These are phyloP conservation scores for Arthroderma sp. DNA, from an alignment of 2,329 filamentous ascomycete species.

Conservation along the genomic window DNA sequence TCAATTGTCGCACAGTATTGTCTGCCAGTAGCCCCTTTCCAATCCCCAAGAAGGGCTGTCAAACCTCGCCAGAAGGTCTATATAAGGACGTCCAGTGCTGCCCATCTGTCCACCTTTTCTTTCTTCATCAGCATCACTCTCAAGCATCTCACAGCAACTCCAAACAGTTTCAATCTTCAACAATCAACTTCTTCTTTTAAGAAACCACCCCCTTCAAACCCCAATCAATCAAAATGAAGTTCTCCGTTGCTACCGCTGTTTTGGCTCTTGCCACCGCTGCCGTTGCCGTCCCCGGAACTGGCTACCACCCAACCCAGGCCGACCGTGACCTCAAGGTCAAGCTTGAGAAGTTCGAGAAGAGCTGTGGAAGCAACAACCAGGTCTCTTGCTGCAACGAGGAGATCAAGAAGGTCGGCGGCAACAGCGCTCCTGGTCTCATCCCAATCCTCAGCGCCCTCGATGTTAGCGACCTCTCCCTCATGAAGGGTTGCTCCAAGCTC, in stretches of 20 bases:
- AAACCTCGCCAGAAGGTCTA: conserved; percentile 7
- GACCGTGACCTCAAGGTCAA: conserved; percentile 16
- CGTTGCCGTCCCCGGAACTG: conserved; percentile 11
- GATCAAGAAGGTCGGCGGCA: conserved; percentile 25
- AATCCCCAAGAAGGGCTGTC: background rate
- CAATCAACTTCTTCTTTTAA: conserved; percentile 8
- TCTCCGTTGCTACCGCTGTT: conserved; percentile 28
- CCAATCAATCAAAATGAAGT: conserved; percentile 17
- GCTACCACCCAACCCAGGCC: background rate
- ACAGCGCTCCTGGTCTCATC: conserved; percentile 26
- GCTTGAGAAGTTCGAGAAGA: conserved; percentile 9
- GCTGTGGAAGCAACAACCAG: conserved; percentile 12
- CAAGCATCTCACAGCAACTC: conserved; percentile 8
- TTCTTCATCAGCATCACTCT: conserved; percentile 14
- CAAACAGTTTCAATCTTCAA: conserved; percentile 7
- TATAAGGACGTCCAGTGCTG: conserved; percentile 9
- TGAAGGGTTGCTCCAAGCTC: conserved; percentile 34
- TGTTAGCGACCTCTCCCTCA: conserved; percentile 28
- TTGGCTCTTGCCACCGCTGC: conserved; percentile 34
- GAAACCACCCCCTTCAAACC: conserved; percentile 7
- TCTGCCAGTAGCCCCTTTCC: conserved; percentile 3
- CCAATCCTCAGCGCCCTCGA: conserved; percentile 28
- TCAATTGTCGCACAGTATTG: conserved; percentile 1
- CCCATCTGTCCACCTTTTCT: conserved; percentile 7
- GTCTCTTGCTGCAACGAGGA: conserved; percentile 25